These are phyloP conservation scores for Straminergon stramineum DNA, from an alignment of 225 moss, liverwort and hornwort genomes.

Conservation along the genomic window DNA sequence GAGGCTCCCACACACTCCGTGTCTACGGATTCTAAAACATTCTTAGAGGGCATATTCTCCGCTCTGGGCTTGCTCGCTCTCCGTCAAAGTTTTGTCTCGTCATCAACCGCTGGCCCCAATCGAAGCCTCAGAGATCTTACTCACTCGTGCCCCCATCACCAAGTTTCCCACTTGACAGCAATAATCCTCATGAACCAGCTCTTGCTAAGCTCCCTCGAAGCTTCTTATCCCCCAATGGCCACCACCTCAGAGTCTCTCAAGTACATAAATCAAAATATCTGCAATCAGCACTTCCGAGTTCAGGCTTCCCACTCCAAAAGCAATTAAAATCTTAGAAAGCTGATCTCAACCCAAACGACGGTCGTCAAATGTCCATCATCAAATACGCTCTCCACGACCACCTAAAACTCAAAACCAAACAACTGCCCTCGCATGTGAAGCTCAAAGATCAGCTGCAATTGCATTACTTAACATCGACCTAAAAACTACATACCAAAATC, in stretches of 20 bases:
- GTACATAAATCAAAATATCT: background rate
- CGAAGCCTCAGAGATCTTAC: background rate
- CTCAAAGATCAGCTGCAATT: background rate
- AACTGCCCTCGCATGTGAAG: background rate
- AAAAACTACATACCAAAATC: background rate
- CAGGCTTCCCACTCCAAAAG: background rate
- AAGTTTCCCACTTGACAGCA: background rate
- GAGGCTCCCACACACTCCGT: slow-evolving; percentile 29
- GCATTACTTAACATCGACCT: background rate
- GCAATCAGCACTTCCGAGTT: background rate
- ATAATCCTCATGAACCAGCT: background rate
- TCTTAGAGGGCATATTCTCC: slow-evolving; percentile 42
- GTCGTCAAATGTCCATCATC: background rate
- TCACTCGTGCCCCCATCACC: slow-evolving; percentile 16
- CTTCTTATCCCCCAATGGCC: background rate
- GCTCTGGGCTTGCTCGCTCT: slow-evolving; percentile 12
- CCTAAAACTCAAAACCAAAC: background rate
- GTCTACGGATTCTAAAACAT: slow-evolving; percentile 22
- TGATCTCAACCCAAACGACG: background rate
- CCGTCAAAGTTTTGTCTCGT: slow-evolving; percentile 14
- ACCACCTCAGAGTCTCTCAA: background rate
- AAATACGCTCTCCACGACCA: background rate
- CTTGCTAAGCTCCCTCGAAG: background rate
- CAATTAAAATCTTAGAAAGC: background rate
- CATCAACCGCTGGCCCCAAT: slow-evolving; percentile 18